Evolutionary conservation across 2,329 filamentous ascomycete species (phyloP).

Genomic region (Alternaria sp.): DNA sequence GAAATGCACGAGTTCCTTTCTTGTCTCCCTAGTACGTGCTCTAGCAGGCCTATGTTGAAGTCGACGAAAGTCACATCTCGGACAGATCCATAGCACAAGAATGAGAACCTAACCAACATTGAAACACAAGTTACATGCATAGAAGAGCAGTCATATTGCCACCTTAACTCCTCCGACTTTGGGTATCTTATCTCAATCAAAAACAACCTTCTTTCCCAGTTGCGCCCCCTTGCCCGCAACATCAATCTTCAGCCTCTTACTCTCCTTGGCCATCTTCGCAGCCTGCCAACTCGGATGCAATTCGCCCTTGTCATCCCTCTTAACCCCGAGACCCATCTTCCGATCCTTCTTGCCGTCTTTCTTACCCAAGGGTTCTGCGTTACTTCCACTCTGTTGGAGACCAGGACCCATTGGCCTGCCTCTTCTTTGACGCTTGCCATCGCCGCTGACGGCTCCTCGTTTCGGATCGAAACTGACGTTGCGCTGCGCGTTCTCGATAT

Average conservation of each 20-base stretch:
- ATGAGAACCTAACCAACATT: fast-evolving
- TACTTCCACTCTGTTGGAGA: slow-evolving; percentile 45
- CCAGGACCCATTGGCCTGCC: slow-evolving; percentile 33
- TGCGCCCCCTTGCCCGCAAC: slow-evolving; percentile 54
- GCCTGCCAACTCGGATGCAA: slow-evolving; percentile 73
- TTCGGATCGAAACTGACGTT: slow-evolving; percentile 67
- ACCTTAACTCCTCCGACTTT: background rate
- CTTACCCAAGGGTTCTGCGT: slow-evolving; percentile 39
- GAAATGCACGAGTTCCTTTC: background rate
- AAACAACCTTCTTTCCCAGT: slow-evolving; percentile 67
- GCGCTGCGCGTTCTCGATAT: slow-evolving; percentile 61
- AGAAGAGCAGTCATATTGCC: background rate
- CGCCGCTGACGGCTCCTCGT: slow-evolving; percentile 64
- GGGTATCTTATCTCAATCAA: slow-evolving; percentile 58
- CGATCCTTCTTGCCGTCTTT: slow-evolving; percentile 20
- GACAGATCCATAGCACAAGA: background rate
- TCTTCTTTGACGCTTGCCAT: slow-evolving; percentile 34
- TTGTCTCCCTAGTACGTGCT: background rate
- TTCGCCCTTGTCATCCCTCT: slow-evolving; percentile 60
- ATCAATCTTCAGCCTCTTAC: slow-evolving; percentile 56
- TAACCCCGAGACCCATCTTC: slow-evolving; percentile 53
- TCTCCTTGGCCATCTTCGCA: slow-evolving; percentile 67
- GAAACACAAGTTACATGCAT: background rate
- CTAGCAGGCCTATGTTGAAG: background rate
- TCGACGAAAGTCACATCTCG: background rate